Percentiles rank a stretch among this genome's conserved stretches.
These are phyloP conservation scores for Lactarius deliciosus DNA, from an alignment of 768 basidiomycete genomes.

Conservation along the genomic window DNA sequence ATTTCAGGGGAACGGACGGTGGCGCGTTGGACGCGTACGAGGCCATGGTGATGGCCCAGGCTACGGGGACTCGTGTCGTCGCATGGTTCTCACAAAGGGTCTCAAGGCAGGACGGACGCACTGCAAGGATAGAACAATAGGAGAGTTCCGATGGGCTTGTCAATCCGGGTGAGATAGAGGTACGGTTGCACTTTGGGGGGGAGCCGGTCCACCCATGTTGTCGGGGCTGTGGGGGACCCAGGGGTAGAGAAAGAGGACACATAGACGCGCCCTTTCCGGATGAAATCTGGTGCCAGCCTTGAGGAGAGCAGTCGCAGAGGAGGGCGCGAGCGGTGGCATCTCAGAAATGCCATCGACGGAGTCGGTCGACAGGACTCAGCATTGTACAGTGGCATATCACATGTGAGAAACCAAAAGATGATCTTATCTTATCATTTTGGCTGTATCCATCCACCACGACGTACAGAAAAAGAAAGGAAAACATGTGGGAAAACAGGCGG, in stretches of 20 bases:
- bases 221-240: conserved; percentile 29
- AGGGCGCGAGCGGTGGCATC: neutral
- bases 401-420: neutral
- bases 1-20: conserved; percentile 65
- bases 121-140: conserved; percentile 94
- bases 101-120: conserved; percentile 42
- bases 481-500: conserved; percentile 4
- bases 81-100: neutral
- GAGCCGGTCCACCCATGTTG: conserved; percentile 67
- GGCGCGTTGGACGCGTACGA: conserved; percentile 76
- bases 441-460: neutral
- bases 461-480: neutral
- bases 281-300: neutral
- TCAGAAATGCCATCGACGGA: conserved; percentile 10
- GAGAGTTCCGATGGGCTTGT: conserved; percentile 95
- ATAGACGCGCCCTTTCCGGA: neutral
- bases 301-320: conserved; percentile 4
- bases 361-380: neutral
- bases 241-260: neutral
- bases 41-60: conserved; percentile 98
- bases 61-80: conserved; percentile 42
- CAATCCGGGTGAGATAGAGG: conserved; percentile 79
- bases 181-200: conserved; percentile 71
- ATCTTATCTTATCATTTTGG: conserved; percentile 25
- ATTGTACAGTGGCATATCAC: neutral